phyloP scores from a whole-genome alignment of 768 basidiomycete species.

The Suillus clintonianus region DNA sequence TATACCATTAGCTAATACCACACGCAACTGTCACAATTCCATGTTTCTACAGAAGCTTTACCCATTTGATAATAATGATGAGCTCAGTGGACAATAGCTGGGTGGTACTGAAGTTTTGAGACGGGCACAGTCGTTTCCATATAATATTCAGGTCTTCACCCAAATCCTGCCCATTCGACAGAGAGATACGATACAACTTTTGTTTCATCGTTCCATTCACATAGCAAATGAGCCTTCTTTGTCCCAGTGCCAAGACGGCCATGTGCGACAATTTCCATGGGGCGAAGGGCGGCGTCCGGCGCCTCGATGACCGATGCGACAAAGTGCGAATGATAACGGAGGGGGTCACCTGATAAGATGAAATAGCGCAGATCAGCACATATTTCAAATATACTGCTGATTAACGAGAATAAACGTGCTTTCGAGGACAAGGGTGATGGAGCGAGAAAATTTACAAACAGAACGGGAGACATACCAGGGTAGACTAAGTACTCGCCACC shows the following conservation, averaged over 20 bases:
- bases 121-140: background rate
- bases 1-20: background rate
- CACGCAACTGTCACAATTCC: background rate
- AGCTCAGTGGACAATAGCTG: background rate
- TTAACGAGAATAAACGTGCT: constrained; percentile 2
- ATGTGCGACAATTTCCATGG: constrained; percentile 95
- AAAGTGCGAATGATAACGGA: constrained; percentile 97
- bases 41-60: background rate
- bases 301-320: constrained; percentile 79
- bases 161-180: constrained; percentile 92
- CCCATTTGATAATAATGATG: background rate
- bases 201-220: constrained; percentile 79
- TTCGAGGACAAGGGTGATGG: background rate
- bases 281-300: constrained; percentile 57
- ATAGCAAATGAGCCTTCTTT: constrained; percentile 92
- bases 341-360: constrained; percentile 70
- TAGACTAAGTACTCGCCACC: constrained; percentile 97
- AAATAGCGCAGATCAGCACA: constrained; percentile 6
- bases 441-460: background rate
- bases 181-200: constrained; percentile 72
- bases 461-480: constrained; percentile 62
- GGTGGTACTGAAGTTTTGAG: background rate
- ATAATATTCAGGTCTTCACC: constrained; percentile 30
- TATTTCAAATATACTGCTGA: constrained; percentile 3
- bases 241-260: constrained; percentile 95